Evolutionary conservation across 306 rosid species (phyloP).

Genomic region (Gynostemma pentaphyllum): DNA sequence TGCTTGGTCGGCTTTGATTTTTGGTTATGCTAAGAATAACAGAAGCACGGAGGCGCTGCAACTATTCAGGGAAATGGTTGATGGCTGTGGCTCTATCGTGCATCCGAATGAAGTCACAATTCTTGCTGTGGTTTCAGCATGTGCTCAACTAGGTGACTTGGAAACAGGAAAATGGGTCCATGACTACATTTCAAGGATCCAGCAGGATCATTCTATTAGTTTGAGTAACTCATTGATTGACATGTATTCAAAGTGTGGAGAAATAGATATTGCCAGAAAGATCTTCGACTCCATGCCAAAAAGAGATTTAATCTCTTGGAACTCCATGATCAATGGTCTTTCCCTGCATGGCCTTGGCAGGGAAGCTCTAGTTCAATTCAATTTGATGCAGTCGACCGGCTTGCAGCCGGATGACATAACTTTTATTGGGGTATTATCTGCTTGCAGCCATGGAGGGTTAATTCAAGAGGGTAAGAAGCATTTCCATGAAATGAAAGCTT

Average conservation of each 20-base stretch:
- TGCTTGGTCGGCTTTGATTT: slow-evolving; percentile 20
- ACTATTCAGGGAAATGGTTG: slow-evolving; percentile 12
- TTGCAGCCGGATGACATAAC: slow-evolving; percentile 21
- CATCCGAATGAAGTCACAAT: slow-evolving; percentile 12
- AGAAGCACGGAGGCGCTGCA: slow-evolving; percentile 11
- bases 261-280: slow-evolving; percentile 6
- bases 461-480: slow-evolving; percentile 4
- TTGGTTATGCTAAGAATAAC: slow-evolving; percentile 14
- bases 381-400: neutral
- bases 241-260: slow-evolving; percentile 22
- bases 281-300: slow-evolving; percentile 9
- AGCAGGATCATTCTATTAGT: neutral
- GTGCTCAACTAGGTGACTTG: slow-evolving; percentile 17
- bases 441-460: slow-evolving; percentile 19
- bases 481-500: slow-evolving; percentile 9
- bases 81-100: neutral
- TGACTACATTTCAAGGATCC: slow-evolving; percentile 5
- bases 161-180: slow-evolving; percentile 16
- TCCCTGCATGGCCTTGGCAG: slow-evolving; percentile 15
- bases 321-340: slow-evolving; percentile 14
- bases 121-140: slow-evolving; percentile 18
- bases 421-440: slow-evolving; percentile 20
- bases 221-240: slow-evolving; percentile 15
- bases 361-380: slow-evolving; percentile 9
- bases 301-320: slow-evolving; percentile 17